Evolutionary conservation across 2,329 filamentous ascomycete genomes (phyloP).

Genomic region (Fusarium euwallaceae): DNA sequence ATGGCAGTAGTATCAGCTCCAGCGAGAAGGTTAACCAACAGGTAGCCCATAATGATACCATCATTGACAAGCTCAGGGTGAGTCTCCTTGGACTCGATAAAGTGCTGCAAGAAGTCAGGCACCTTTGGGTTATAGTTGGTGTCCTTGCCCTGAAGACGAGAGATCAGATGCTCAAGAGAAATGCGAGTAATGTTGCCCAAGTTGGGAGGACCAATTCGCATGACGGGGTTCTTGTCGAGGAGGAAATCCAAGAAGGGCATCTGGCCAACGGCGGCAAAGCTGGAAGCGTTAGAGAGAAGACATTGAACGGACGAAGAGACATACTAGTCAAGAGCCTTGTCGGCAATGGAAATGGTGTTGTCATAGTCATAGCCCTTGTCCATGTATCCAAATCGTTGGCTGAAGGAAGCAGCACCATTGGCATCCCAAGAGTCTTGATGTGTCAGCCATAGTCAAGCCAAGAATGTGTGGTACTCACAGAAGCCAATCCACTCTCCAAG

Average conservation of each 20-base stretch:
- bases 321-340: slow-evolving; percentile 42
- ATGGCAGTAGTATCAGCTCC: slow-evolving; percentile 55
- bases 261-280: slow-evolving; percentile 47
- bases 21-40: slow-evolving; percentile 52
- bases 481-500: slow-evolving; percentile 31
- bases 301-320: neutral
- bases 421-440: slow-evolving; percentile 54
- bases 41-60: slow-evolving; percentile 52
- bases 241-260: slow-evolving; percentile 48
- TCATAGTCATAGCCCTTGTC: slow-evolving; percentile 54
- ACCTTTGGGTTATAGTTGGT: slow-evolving; percentile 34
- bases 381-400: slow-evolving; percentile 57
- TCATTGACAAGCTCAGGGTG: slow-evolving; percentile 55
- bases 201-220: slow-evolving; percentile 43
- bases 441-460: too few species aligned
- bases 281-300: slow-evolving; percentile 22
- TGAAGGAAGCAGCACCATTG: slow-evolving; percentile 58
- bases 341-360: slow-evolving; percentile 51
- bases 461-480: slow-evolving; percentile 12
- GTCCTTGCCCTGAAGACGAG: slow-evolving; percentile 39
- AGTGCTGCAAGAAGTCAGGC: slow-evolving; percentile 52
- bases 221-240: slow-evolving; percentile 48
- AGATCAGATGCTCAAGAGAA: slow-evolving; percentile 30
- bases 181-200: slow-evolving; percentile 37
- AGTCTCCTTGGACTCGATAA: slow-evolving; percentile 51